These are phyloP conservation scores for Jaapia argillacea DNA, from an alignment of 768 basidiomycete genomes.

Conservation along the genomic window DNA sequence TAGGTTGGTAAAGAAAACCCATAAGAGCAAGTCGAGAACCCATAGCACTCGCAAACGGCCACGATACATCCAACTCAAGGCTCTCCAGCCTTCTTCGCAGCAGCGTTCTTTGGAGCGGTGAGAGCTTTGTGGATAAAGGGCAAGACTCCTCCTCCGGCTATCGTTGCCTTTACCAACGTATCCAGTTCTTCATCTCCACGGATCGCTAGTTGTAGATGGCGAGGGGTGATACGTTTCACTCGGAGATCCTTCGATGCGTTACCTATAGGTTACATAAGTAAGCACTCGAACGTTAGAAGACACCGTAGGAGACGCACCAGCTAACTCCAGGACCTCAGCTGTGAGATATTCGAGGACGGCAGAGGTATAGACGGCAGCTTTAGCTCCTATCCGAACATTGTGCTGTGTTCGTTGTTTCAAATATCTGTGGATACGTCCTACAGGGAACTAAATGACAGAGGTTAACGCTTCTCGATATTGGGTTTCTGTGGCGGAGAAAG, in stretches of 20 bases:
- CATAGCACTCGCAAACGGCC: no score
- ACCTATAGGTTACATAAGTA: conserved; percentile 33
- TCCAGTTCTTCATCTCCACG: conserved; percentile 98
- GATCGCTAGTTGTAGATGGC: conserved; percentile 92
- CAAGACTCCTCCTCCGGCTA: conserved; percentile 82
- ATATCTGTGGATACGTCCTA: conserved; percentile 96
- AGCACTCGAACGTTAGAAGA: background rate
- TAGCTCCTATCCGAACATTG: conserved; percentile 94
- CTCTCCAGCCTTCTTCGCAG: conserved; percentile 26
- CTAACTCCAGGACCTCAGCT: conserved; percentile 92
- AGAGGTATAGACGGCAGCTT: conserved; percentile 94
- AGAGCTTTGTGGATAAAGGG: conserved; percentile 86
- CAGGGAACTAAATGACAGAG: conserved; percentile 72
- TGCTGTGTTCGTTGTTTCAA: conserved; percentile 87
- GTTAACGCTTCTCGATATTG: background rate
- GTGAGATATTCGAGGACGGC: conserved; percentile 95
- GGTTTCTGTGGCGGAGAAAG: background rate
- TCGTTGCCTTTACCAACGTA: conserved; percentile 86
- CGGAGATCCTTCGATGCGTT: conserved; percentile 97
- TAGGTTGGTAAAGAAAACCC: background rate
- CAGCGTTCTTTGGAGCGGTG: conserved; percentile 29
- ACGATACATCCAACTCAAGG: conserved; percentile 6
- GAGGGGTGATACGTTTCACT: conserved; percentile 93
- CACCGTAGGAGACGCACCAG: conserved; percentile 45
- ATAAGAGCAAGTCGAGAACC: no score